Evolutionary conservation across 192 early-diverging fungal species (phyloP).

Genomic region (Allomyces javanicus): DNA sequence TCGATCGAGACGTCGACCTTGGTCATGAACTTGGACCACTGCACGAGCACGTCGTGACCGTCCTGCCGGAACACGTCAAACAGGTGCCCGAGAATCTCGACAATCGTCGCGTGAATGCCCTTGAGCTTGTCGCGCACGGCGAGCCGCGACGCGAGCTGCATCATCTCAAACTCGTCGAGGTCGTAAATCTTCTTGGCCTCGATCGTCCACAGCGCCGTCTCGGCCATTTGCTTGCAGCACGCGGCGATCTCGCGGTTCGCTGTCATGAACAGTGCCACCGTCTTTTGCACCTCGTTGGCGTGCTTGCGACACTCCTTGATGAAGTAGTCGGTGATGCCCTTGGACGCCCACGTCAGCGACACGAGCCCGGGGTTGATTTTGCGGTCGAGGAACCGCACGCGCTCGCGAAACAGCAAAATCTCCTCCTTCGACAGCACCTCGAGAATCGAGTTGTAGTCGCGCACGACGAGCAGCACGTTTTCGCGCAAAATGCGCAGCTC

Average conservation of each 20-base stretch:
- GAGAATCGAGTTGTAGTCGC: conserved; percentile 45
- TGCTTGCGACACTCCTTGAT: conserved; percentile 41
- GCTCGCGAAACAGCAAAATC: conserved; percentile 29
- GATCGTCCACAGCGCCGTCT: conserved; percentile 32
- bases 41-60: conserved; percentile 30
- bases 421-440: conserved; percentile 32
- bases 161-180: conserved; percentile 29
- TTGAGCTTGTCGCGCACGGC: conserved; percentile 19
- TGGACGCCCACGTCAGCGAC: conserved; percentile 30
- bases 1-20: conserved; percentile 32
- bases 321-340: conserved; percentile 43
- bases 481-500: conserved; percentile 35
- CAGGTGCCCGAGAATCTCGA: conserved; percentile 2
- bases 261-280: conserved; percentile 30
- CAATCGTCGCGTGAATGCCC: conserved; percentile 21
- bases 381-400: conserved; percentile 37
- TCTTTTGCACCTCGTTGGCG: conserved; percentile 34
- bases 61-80: conserved; percentile 28
- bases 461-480: conserved; percentile 36
- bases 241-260: conserved; percentile 21
- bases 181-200: conserved; percentile 41
- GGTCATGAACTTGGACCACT: conserved; percentile 33
- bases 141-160: conserved; percentile 19
- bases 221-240: conserved; percentile 24
- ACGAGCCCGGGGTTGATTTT: conserved; percentile 43